Base-by-base conservation (phyloP, 768 basidiomycete species). In the Trichaptum fuscoviolaceum region DNA sequence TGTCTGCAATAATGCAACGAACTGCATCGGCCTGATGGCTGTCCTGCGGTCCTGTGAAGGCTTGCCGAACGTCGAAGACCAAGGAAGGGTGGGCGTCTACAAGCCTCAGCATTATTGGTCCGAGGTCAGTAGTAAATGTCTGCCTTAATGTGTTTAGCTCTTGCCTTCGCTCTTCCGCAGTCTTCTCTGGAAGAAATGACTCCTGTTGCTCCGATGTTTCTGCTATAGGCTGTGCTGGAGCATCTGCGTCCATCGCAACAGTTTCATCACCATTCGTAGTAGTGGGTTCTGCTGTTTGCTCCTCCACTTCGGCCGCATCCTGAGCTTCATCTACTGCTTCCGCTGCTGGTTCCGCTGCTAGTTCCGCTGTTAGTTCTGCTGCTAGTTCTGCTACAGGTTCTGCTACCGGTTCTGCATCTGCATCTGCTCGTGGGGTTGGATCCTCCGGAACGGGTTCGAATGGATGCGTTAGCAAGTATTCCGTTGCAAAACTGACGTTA, bases 11-110 rank as follows among this genome's bases (percentile, higher is more conserved):
- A 64, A 98, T 83, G 65, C 86, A 83, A 58, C 84, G 83, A 62
- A 96, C 82, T 7, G 90, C 89, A 69, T 87, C 79, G 26, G 84
- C 81, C 68, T 89, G 87, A 70, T 88, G 84, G 58, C 81, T 78
- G 61, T 81, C 84, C 64, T 80, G 80, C 12, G 85, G 79, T 27
- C 88, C 87, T 66, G 91, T 83, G 75, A 97, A 95, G 24, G 92
- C 91, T 26, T 83, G 83, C 69, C 91, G 87, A 42, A 97, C 83
- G 73, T 97, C 95, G 73, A 96, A 97, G 57, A 97, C 87, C 65
- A 99, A 84, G 8, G 90, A 88, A 2, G 91, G 87, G 71, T 95
- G 90, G 69, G 92, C 87, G 73, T 97, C 95, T 60, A 96, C 88
- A 34, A 99, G 83, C 12, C 81, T 77, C 65, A 99, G 79, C 0